Conservation (phyloP, 257 asterid genomes). For the Anisodus acutangulus region DNA sequence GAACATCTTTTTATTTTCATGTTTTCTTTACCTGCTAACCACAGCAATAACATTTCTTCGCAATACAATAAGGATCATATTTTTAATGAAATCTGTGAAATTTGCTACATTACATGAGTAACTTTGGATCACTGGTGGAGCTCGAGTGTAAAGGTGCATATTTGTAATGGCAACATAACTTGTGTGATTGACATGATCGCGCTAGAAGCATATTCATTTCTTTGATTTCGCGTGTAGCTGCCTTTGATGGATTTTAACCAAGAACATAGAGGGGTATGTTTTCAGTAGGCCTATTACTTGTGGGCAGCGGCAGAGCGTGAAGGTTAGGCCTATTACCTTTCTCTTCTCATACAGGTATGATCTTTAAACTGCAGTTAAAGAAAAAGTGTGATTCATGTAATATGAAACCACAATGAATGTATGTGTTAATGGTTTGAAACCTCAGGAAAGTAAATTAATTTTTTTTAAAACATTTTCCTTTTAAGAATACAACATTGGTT, state of each 20-base stretch:
- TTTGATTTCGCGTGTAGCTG: not conserved
- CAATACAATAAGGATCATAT: too few relatives aligned
- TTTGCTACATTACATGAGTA: not conserved
- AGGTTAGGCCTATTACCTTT: too few relatives aligned
- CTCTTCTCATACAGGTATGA: too few relatives aligned
- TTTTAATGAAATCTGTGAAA: not conserved
- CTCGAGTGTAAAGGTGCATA: not conserved
- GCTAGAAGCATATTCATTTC: not conserved
- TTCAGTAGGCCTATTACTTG: not conserved
- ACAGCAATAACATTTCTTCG: not conserved
- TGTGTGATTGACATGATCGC: not conserved
- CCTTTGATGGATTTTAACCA: not conserved
- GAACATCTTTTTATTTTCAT: not conserved
- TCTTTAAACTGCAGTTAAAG: not conserved
- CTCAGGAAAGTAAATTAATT: not conserved
- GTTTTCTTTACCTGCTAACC: not conserved
- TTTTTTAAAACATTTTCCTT: not conserved
- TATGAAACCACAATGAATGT: too few relatives aligned
- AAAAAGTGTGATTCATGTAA: not conserved
- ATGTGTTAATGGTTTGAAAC: not conserved
- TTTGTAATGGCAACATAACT: not conserved
- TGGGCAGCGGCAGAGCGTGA: not conserved
- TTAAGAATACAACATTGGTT: not conserved
- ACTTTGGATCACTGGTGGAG: not conserved
- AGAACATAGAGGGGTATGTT: not conserved